Percentiles rank a stretch among this genome's conserved stretches.
phyloP scores from a whole-genome alignment of 164 flowering plant genomes.

The Dillenia turbinata region DNA sequence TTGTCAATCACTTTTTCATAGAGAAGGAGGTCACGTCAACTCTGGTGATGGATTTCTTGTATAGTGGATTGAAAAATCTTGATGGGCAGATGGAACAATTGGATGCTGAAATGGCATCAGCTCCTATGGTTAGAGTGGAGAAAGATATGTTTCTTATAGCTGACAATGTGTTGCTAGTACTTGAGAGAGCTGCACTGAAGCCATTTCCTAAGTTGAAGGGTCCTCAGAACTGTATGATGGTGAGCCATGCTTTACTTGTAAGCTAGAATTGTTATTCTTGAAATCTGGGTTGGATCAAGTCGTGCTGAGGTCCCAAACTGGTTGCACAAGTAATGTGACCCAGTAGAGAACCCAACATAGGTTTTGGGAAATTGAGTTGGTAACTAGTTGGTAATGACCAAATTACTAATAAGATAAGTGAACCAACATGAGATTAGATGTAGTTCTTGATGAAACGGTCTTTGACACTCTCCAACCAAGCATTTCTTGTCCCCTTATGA shows the following conservation, averaged over 20 bases:
- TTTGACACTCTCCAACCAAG: too few relatives aligned
- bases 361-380: too few relatives aligned
- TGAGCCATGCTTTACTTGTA: constrained; percentile 14
- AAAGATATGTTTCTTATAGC: constrained; percentile 82
- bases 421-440: too few relatives aligned
- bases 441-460: too few relatives aligned
- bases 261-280: too few relatives aligned
- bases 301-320: too few relatives aligned
- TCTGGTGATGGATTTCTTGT: constrained; percentile 97
- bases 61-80: constrained; percentile 93
- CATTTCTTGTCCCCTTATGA: too few relatives aligned
- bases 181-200: constrained; percentile 84
- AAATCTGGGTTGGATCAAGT: too few relatives aligned
- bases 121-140: constrained; percentile 74
- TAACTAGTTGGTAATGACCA: too few relatives aligned
- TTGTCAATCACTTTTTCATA: constrained; percentile 85
- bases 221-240: constrained; percentile 94
- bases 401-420: too few relatives aligned
- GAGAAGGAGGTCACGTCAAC: constrained; percentile 98
- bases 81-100: constrained; percentile 52
- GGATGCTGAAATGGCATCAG: constrained; percentile 62
- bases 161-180: constrained; percentile 75
- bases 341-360: too few relatives aligned
- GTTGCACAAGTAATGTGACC: too few relatives aligned
- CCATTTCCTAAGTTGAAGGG: constrained; percentile 95